Evolutionary conservation across 2,329 filamentous ascomycete genomes (phyloP).

Genomic region (Fusarium redolens): DNA sequence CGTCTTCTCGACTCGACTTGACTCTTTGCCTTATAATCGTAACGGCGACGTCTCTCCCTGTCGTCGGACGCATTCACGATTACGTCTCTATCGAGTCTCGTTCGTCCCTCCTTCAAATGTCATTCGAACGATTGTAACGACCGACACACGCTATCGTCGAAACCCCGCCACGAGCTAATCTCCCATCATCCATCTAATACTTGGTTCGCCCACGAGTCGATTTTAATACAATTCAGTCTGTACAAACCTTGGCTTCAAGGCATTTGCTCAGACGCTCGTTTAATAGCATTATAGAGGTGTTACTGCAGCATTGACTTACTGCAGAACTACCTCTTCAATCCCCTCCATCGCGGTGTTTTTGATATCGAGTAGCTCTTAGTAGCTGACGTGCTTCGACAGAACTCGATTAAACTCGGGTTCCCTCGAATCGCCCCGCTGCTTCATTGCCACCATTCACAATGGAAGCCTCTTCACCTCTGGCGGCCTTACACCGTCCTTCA

Average conservation of each 20-base stretch:
- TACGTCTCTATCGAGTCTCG: constrained; percentile 37
- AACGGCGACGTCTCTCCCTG: constrained; percentile 32
- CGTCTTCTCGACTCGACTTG: constrained; percentile 24
- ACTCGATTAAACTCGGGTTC: constrained; percentile 35
- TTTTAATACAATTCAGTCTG: constrained; percentile 13
- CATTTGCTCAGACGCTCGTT: constrained; percentile 19
- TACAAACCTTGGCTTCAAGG: constrained; percentile 5
- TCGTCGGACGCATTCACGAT: constrained; percentile 19
- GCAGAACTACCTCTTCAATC: constrained; percentile 39
- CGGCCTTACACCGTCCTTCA: constrained; percentile 83
- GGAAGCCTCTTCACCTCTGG: constrained; percentile 94
- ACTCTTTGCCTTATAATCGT: constrained; percentile 17
- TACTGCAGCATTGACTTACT: constrained; percentile 51
- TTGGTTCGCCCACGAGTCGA: constrained; percentile 27
- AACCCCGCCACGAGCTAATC: constrained; percentile 40
- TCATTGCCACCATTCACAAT: constrained; percentile 61
- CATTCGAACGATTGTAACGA: constrained; percentile 49
- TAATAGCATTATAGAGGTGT: constrained; percentile 34
- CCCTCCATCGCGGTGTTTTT: constrained; percentile 37
- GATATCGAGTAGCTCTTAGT: constrained; percentile 41
- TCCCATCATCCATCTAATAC: constrained; percentile 26
- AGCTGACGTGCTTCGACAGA: constrained; percentile 35
- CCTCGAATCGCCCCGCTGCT: constrained; percentile 32
- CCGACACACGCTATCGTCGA: constrained; percentile 44
- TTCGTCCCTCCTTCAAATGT: constrained; percentile 47